Evolutionary conservation across 2,329 filamentous ascomycete species (phyloP), one percentile per base, ranked within the genome.

Genomic region (Raffaelea ambrosiae): DNA sequence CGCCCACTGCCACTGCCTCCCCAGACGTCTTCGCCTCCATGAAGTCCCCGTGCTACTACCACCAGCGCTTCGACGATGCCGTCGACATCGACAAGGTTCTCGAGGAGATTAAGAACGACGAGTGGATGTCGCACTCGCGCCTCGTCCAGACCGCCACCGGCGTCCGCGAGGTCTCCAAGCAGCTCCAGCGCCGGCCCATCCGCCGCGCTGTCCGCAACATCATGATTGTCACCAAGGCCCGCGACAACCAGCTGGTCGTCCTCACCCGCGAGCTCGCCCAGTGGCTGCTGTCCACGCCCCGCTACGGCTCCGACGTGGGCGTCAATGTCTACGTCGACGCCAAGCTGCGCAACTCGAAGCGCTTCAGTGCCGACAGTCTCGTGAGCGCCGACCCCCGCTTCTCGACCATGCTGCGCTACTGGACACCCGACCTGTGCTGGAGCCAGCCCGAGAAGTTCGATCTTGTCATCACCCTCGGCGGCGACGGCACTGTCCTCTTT

Each of bases 311-410:
- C 47, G 83, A 93, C 53, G 63, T 93, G n/a, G 93, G 93, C 14
- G 86, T 98, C 47, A 95, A 91, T 58, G 93, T 98, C 54, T 97
- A 95, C 61, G 93, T 98, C n/a, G 93, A 98, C 65, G 86, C 89
- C 55, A 97, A 98, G 69, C 74, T 98, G 52, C 83, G 83, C 58
- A 82, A 82, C 58, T 95, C 89, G 5, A 90, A 88, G 64, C 86
- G 93, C 45, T 98, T 98, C 63, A 82, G 90, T 58, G 81, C 86
- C 2, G 68, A 80, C 4, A 79, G 81, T 26, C 74, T 98, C 47
- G 57, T 91, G 7, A 79, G 80, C 40, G 79, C 86, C 58, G 82
- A 97, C 57, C 73, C 81, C 11, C 81, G 84, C 21, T 95, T 89
- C 63, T 73, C 84, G 55, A 73, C 81, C 45, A 95, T 95, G 84